These are phyloP conservation scores for Pestalotiopsis sp. DNA, from an alignment of 2,329 filamentous ascomycete species.

Conservation along the genomic window DNA sequence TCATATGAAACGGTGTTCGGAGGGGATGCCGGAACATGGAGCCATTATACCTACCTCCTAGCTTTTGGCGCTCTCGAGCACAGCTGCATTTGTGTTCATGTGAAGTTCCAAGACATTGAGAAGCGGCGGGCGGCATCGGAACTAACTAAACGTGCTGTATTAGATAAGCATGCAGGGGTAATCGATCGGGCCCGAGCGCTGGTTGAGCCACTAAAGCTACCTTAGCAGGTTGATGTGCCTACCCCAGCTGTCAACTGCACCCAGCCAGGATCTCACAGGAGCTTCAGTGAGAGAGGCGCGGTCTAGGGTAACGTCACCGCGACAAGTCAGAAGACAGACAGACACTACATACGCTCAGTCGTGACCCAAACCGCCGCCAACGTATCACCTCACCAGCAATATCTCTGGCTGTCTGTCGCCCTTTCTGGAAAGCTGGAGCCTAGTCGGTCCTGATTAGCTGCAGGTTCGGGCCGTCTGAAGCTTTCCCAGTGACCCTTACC, in stretches of 20 bases:
- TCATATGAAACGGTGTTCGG: background rate
- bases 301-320: background rate
- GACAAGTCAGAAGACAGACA: background rate
- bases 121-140: background rate
- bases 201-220: background rate
- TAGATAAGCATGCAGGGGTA: constrained; percentile 8
- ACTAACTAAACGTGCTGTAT: background rate
- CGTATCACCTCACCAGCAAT: background rate
- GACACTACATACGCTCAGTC: background rate
- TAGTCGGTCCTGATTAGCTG: background rate
- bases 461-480: background rate
- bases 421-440: background rate
- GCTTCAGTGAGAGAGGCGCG: background rate
- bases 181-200: background rate
- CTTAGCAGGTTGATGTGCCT: background rate
- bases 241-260: background rate
- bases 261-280: background rate
- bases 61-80: background rate
- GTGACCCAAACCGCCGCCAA: background rate
- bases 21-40: background rate
- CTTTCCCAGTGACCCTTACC: background rate
- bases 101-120: background rate
- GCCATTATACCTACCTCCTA: background rate
- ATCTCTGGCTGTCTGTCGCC: background rate
- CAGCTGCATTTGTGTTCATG: background rate